Percentiles rank a stretch among this genome's conserved stretches.
Evolutionary conservation across 495 filamentous ascomycete species (phyloP).

Genomic region (Aspergillus hancockii): DNA sequence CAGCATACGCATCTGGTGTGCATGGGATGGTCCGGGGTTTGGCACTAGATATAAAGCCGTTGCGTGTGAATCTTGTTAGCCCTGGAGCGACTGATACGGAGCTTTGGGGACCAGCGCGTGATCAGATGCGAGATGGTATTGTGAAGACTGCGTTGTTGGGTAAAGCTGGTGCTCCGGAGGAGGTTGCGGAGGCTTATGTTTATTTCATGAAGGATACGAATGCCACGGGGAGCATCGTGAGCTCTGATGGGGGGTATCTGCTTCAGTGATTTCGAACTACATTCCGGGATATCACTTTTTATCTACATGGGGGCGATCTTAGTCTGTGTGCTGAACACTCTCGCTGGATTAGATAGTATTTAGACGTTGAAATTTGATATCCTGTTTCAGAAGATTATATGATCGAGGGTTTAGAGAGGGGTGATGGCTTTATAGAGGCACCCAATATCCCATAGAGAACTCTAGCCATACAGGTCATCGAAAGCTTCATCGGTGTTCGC

Average conservation of each 20-base stretch:
- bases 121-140: conserved; percentile 26
- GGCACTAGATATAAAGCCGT: conserved; percentile 60
- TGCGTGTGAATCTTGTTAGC: conserved; percentile 63
- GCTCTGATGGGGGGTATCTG: conserved; percentile 29
- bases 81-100: conserved; percentile 58
- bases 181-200: conserved; percentile 67
- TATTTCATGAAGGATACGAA: conserved; percentile 63
- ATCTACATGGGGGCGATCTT: no score
- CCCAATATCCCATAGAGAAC: no score
- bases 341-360: no score
- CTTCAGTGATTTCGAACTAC: no score
- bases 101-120: conserved; percentile 32
- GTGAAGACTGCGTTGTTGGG: conserved; percentile 40
- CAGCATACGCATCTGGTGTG: conserved; percentile 44
- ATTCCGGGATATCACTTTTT: no score
- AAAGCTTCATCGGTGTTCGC: no score
- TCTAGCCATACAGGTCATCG: no score
- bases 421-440: no score
- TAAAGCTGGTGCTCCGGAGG: conserved; percentile 51
- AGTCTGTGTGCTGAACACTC: no score
- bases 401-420: no score
- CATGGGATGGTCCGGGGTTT: conserved; percentile 51
- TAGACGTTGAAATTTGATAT: no score
- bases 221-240: conserved; percentile 46
- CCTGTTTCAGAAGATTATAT: no score